These are phyloP conservation scores for Stenocarpella maydis DNA, from an alignment of 2,329 filamentous ascomycete species.

Conservation along the genomic window DNA sequence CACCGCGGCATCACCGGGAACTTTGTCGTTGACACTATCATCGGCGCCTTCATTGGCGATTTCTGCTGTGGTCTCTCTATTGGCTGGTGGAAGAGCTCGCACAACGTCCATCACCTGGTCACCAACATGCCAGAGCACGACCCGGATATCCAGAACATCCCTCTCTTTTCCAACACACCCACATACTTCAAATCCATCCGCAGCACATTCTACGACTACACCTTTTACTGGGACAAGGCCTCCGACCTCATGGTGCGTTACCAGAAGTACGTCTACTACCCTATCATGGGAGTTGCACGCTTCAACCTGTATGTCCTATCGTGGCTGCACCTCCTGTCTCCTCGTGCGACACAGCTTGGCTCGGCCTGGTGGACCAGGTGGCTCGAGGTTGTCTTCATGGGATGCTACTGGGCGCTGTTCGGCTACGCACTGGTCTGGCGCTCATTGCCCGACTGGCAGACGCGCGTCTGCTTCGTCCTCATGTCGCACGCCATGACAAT, in stretches of 20 bases:
- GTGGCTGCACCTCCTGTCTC: conserved; percentile 69
- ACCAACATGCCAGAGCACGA: conserved; percentile 70
- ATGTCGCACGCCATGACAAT: conserved; percentile 72
- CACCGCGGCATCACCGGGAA: conserved; percentile 69
- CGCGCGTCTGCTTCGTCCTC: conserved; percentile 68
- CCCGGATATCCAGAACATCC: conserved; percentile 71
- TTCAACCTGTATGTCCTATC: conserved; percentile 77
- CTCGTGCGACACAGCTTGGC: conserved; percentile 63
- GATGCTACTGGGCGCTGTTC: conserved; percentile 73
- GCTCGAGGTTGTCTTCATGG: conserved; percentile 69
- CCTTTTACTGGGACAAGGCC: conserved; percentile 68
- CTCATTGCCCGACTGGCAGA: conserved; percentile 64
- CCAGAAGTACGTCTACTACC: conserved; percentile 75
- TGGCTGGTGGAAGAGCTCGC: conserved; percentile 75
- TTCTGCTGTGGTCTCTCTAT: conserved; percentile 72
- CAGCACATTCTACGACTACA: conserved; percentile 72
- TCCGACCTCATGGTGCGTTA: conserved; percentile 67
- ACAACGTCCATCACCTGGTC: conserved; percentile 73
- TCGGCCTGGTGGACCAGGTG: conserved; percentile 73
- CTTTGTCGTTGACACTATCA: conserved; percentile 65
- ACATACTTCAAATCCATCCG: conserved; percentile 70
- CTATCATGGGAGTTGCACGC: conserved; percentile 71
- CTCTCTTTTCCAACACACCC: conserved; percentile 73
- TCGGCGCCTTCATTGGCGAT: conserved; percentile 70
- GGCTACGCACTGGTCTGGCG: conserved; percentile 71